A percentile compares a stretch with the other conserved stretches of the same genome.
phyloP scores from a whole-genome alignment of 164 flowering plant species.

The Stephania yunnanensis region DNA sequence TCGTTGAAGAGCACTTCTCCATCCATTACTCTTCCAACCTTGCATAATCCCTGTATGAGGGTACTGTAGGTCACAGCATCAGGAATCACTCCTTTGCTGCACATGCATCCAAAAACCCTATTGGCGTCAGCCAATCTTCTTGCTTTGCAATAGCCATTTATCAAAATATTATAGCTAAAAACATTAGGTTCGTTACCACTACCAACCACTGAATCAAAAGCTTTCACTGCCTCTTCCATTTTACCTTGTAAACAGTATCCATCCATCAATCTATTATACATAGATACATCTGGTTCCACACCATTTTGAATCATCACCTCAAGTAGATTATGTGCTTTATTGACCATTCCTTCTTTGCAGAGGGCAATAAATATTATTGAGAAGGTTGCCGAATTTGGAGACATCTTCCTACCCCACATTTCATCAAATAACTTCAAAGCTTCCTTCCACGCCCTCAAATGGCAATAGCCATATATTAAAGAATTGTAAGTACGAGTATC shows the following conservation, averaged over 20 bases:
- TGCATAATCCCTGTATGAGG: no score
- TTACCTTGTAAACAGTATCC: neutral
- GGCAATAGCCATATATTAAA: constrained; percentile 21
- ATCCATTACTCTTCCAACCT: no score
- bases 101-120: no score
- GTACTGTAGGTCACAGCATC: neutral
- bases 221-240: constrained; percentile 3
- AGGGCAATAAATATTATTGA: neutral
- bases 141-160: constrained; percentile 1
- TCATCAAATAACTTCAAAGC: constrained; percentile 2
- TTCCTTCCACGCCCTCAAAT: constrained; percentile 7
- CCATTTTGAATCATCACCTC: neutral
- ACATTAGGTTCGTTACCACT: neutral
- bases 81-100: neutral
- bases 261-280: neutral
- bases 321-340: neutral
- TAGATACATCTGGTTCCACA: neutral
- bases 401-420: constrained; percentile 12
- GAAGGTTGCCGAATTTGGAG: constrained; percentile 15
- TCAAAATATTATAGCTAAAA: neutral
- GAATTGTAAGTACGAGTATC: no score
- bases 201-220: neutral
- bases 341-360: neutral
- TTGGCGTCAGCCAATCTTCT: neutral
- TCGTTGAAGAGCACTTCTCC: no score